Evolutionary conservation across 2,329 filamentous ascomycete species (phyloP), one percentile per base, ranked within the genome.

Genomic region (Calonectria henricotiae): DNA sequence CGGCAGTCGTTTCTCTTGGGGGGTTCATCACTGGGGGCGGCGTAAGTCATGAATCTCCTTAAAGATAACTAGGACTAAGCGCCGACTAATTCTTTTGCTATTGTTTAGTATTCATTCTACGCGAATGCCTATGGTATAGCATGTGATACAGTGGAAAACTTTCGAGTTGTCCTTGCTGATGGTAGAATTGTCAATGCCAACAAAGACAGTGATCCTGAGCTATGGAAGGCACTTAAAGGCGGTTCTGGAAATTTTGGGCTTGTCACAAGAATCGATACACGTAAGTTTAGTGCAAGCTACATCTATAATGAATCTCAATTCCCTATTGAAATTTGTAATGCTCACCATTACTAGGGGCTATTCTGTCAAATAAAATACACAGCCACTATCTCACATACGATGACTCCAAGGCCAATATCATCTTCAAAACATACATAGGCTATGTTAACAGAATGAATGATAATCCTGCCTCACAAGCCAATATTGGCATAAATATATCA

Each of bases 171-270:
- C 6, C 51, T 55, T 37, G 51, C 51, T 1, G 32, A 20, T 17
- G 51, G 51, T 7, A n/a, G 37, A 15, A 37, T 37, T 37, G n/a
- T 55, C 35, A 55, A 37, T 20, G 51, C 51, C 32, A 55, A 55
- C 12, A 39, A 55, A 11, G 20, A 55, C n/a, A 55, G 32, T 12
- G 20, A 55, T 39, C 32, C 51, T 15, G 32, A 55, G 23, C 15
- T 55, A 25, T 55, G 51, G 51, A 55, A 39, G 20, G 51, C 51
- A 7, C 30, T 55, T 4, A 55, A 55, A 20, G 51, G 51, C 13
- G 51, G 51, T 15, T 55, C 51, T 23, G 51, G 51, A 25, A 55
- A 55, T 12, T 39, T 55, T 55, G 51, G 51, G 4, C 37, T 55
- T n/a, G 51, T 55, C 5, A 55, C 51, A 5, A 55, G 51, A 55